These are phyloP conservation scores for Plasmodium sp. DNA, from an alignment of 169 alveolate genomes.

Conservation along the genomic window DNA sequence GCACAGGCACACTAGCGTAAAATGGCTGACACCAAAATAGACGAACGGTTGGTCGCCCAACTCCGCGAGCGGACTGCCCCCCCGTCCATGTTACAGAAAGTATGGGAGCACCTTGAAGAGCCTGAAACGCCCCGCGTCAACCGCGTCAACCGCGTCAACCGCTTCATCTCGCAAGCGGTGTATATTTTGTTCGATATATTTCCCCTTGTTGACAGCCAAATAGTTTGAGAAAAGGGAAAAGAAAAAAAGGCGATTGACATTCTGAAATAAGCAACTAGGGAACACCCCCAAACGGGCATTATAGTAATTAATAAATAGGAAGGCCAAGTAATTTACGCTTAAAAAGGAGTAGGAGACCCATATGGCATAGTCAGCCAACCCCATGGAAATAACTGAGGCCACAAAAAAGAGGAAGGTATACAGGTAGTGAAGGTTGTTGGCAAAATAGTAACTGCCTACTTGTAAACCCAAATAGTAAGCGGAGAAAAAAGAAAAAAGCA, in stretches of 20 bases:
- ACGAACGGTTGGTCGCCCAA: neutral
- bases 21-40: neutral
- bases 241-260: conserved; percentile 9
- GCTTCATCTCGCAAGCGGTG: conserved; percentile 16
- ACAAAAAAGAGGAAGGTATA: conserved; percentile 12
- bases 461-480: conserved; percentile 57
- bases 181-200: conserved; percentile 50
- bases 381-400: conserved; percentile 23
- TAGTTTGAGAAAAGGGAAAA: conserved; percentile 50
- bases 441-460: conserved; percentile 42
- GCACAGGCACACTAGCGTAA: neutral
- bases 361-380: conserved; percentile 48
- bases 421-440: conserved; percentile 12
- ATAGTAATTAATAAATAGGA: conserved; percentile 32
- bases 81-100: conserved; percentile 1
- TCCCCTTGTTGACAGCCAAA: conserved; percentile 60
- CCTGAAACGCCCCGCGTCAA: neutral
- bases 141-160: neutral
- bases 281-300: conserved; percentile 12
- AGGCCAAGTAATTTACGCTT: conserved; percentile 28
- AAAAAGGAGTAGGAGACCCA: conserved; percentile 49
- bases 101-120: conserved; percentile 42
- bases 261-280: conserved; percentile 31
- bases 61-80: neutral
- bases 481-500: conserved; percentile 60